phyloP scores from a whole-genome alignment of 768 basidiomycete species.

The Tylopilus sp. region DNA sequence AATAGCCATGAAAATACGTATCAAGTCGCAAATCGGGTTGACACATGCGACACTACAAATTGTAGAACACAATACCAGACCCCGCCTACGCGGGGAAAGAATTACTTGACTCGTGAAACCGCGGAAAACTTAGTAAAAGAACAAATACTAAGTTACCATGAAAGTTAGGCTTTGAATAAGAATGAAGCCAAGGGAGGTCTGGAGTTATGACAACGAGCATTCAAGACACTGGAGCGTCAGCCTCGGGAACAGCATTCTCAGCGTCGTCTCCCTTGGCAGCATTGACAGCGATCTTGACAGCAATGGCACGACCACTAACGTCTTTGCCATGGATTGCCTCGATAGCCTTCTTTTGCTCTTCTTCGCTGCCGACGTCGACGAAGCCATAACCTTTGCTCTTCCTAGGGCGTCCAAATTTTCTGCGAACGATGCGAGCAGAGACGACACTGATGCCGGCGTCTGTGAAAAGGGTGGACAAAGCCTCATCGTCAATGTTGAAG shows the following conservation, averaged over 20 bases:
- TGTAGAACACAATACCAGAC: constrained; percentile 47
- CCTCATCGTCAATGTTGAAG: constrained; percentile 86
- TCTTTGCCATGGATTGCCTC: constrained; percentile 84
- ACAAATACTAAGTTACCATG: constrained; percentile 33
- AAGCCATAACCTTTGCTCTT: constrained; percentile 98
- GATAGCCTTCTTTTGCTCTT: constrained; percentile 90
- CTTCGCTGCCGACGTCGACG: constrained; percentile 88
- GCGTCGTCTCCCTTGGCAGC: constrained; percentile 58
- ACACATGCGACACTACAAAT: constrained; percentile 31
- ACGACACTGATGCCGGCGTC: constrained; percentile 79
- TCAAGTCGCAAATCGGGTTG: constrained; percentile 22
- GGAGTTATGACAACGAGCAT: constrained; percentile 13
- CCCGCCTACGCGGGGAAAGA: constrained; percentile 26
- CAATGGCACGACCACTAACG: constrained; percentile 78
- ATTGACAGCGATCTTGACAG: constrained; percentile 96
- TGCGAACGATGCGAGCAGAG: constrained; percentile 86
- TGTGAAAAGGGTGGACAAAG: constrained; percentile 77
- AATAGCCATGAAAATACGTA: constrained; percentile 29
- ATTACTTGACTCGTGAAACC: constrained; percentile 33
- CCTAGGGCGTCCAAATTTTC: constrained; percentile 77
- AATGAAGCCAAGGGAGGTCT: constrained; percentile 25
- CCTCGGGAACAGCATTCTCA: constrained; percentile 35
- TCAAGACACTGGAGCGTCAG: constrained; percentile 29
- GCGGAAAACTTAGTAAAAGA: constrained; percentile 36
- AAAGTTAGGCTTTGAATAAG: constrained; percentile 28